Percentiles rank a stretch among this genome's conserved stretches.
phyloP scores from a whole-genome alignment of 176 grass and related monocot genomes.

The Oryza meridionalis region DNA sequence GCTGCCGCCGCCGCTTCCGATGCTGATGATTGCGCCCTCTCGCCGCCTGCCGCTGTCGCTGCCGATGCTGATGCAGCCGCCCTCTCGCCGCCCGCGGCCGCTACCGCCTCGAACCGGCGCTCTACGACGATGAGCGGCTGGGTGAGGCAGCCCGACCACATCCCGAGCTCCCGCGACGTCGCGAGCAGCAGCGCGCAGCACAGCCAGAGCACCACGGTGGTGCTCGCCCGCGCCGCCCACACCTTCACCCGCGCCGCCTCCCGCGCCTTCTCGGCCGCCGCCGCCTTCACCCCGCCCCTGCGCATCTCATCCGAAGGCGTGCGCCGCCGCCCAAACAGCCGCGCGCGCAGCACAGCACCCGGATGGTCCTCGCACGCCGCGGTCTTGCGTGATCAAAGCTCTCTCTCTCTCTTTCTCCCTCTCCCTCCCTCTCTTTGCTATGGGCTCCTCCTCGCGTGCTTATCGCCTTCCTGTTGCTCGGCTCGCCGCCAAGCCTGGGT shows the following conservation, averaged over 20 bases:
- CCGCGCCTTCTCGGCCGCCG: conserved; percentile 46
- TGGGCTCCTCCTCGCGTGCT: too few relatives aligned
- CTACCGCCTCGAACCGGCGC: conserved; percentile 7
- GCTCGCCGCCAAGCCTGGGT: not conserved
- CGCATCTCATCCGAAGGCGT: conserved; percentile 33
- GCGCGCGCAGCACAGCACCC: too few relatives aligned
- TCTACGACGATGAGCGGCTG: conserved; percentile 49
- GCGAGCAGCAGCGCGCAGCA: conserved; percentile 75
- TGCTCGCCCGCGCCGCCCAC: conserved; percentile 71
- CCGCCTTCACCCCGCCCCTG: conserved; percentile 35
- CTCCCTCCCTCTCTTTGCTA: not conserved
- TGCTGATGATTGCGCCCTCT: not conserved
- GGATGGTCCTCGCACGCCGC: conserved; percentile 20
- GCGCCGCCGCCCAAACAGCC: not conserved
- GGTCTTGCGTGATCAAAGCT: conserved; percentile 23
- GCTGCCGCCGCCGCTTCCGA: conserved; percentile 8
- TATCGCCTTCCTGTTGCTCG: not conserved
- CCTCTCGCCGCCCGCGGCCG: conserved; percentile 29
- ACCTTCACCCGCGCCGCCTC: conserved; percentile 67
- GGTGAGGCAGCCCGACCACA: conserved; percentile 74
- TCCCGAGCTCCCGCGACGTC: conserved; percentile 61
- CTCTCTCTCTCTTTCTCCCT: not conserved
- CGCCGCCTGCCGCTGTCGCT: conserved; percentile 12
- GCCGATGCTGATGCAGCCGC: not conserved
- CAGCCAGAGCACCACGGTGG: conserved; percentile 84